Evolutionary conservation across 2,329 filamentous ascomycete genomes (phyloP), one percentile per base, ranked within the genome.

Genomic region (Delphinella strobiligena): DNA sequence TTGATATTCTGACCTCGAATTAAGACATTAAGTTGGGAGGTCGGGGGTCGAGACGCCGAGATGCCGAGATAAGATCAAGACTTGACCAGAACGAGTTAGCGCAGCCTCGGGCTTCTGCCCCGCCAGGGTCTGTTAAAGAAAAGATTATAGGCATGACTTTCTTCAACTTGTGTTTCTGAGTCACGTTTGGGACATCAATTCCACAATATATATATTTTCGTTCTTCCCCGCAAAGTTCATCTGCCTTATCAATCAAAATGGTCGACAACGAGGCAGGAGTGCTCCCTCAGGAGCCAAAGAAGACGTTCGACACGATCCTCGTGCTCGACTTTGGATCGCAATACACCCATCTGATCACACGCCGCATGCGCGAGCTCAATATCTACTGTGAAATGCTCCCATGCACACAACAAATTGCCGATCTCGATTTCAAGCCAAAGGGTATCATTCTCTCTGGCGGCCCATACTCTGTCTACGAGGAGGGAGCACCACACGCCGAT

Each of bases 371-470:
- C 50, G 76, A 82, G 51, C 72, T 93, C 61, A 81, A 80, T 65
- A 74, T 93, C 59, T 94, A 83, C 68, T 78, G 78, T 45, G 87
- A 94, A 66, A 82, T 93, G 79, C 75, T 93, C 32, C 83, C 83
- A 16, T 93, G 87, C 63, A 93, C 81, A 34, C 78, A 82, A 53
- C 89, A 89, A 67, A 62, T 93, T 16, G 66, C 74, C 5, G 83
- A 91, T 41, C 71, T 94, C 24, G 58, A 69, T 34, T 93, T 74
- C 69, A 86, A 78, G 56, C 89, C 89, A 15, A 82, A 81, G 56
- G 89, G 88, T 50, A 78, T 96, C 47, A 82, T 93, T 41, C 66
- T 88, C 8, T 82, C 76, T 7, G 82, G 81, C 46, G 78, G 80
- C 31, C 75, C 75, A 11, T 80, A 75, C 60, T 88, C 81, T 2